Evolutionary conservation across 768 basidiomycete species (phyloP), one percentile per base, ranked within the genome.

Genomic region (Lactarius sp.): DNA sequence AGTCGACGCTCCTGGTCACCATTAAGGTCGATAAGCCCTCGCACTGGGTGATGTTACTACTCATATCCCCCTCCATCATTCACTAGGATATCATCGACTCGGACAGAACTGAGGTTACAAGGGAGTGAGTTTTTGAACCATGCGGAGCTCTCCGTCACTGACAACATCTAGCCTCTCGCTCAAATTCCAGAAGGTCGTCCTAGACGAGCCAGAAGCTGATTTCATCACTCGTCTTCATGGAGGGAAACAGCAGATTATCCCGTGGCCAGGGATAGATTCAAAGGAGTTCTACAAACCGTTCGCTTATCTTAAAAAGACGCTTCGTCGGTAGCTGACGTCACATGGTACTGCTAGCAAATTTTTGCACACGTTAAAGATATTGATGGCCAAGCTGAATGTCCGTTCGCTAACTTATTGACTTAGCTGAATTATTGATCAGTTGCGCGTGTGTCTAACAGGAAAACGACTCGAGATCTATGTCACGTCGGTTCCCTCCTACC

Each of bases 231-330:
- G 77, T 1, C 75, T 86, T 1, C 85, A 86, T 60, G 76, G 77
- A 0, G 84, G 84, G 0, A 76, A 77, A 56, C 67, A 86, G 7
- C 77, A 76, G 49, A 86, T 87, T 8, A 77, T 86, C 18, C 84
- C 85, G 4, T 86, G 85, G 85, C 84, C 84, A 0, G 82, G 86
- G 47, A 85, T 86, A 36, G 82, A 83, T 64, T 85, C 84, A 0
- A 77, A 73, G 41, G 78, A 83, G 22, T 86, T 86, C 69, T 86
- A 87, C 61, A 75, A 71, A 3, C 68, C 83, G 22, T 85, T 86
- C 56, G 73, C 75, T 41, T 14, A 41, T 12, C 14, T 41, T 13
- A 41, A 41, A 41, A 41, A 12, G 12, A 14, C 4, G 12, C 71
- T 87, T 6, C 81, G 85, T 63, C 74, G 76, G 47, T 83, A 85